phyloP scores from a whole-genome alignment of 2,329 filamentous ascomycete species.

The Ploettnerulaceae sp. region DNA sequence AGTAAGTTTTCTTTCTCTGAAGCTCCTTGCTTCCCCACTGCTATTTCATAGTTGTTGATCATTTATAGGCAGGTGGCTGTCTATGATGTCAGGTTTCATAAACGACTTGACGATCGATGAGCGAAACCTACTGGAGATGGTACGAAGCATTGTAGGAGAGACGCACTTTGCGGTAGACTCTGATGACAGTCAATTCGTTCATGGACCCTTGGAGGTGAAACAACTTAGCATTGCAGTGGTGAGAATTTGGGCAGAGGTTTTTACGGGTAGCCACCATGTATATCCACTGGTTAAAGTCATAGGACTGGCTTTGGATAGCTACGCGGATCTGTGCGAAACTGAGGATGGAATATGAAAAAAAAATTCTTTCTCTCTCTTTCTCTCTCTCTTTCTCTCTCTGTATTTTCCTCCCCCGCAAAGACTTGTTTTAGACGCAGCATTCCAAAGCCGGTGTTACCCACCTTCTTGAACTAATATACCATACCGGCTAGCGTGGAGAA shows the following conservation, averaged over 20 bases:
- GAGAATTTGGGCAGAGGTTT: conserved; percentile 56
- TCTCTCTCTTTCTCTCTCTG: too few species aligned
- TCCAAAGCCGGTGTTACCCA: too few species aligned
- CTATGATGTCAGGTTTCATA: conserved; percentile 4
- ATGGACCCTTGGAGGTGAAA: conserved; percentile 39
- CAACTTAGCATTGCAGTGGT: conserved; percentile 55
- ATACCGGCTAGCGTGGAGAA: too few species aligned
- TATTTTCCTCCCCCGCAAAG: too few species aligned
- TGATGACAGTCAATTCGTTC: conserved; percentile 33
- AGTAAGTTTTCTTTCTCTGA: too few species aligned
- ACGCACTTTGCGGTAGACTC: conserved; percentile 58
- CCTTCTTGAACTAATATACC: too few species aligned
- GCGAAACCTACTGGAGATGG: conserved; percentile 49
- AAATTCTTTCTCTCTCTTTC: too few species aligned
- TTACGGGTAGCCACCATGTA: conserved; percentile 57
- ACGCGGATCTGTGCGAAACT: conserved; percentile 6
- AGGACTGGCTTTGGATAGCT: conserved; percentile 45
- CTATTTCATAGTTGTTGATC: not conserved
- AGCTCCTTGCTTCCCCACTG: not conserved
- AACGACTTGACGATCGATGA: conserved; percentile 49
- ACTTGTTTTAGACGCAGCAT: too few species aligned
- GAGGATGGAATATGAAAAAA: conserved; percentile 3
- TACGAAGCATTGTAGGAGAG: conserved; percentile 56
- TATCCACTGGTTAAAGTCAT: conserved; percentile 57
- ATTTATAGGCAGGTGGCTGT: conserved; percentile 8